Conservation (phyloP, 1,139 yeast genomes). For the Kurtzmaniella quercitrusa region DNA sequence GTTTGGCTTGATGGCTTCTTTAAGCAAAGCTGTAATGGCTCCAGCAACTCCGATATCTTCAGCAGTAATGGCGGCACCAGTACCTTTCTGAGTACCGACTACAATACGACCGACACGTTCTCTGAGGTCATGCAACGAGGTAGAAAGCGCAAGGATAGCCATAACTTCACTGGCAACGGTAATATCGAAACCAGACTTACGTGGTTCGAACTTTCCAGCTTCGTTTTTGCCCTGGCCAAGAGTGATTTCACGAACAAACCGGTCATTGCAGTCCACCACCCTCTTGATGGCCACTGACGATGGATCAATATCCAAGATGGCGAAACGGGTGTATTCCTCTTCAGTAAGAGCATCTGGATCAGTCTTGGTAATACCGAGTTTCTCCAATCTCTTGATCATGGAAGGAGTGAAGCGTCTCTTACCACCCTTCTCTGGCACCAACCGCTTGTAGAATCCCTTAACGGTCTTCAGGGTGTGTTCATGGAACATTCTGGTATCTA, state of each 20-base stretch:
- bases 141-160: constrained; percentile 76
- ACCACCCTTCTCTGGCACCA: constrained; percentile 64
- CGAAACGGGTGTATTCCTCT: constrained; percentile 61
- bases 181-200: constrained; percentile 74
- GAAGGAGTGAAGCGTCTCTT: constrained; percentile 60
- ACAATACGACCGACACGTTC: constrained; percentile 67
- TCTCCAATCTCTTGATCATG: constrained; percentile 59
- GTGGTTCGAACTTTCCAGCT: constrained; percentile 57
- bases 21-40: constrained; percentile 71
- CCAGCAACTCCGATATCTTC: constrained; percentile 82
- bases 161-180: constrained; percentile 79
- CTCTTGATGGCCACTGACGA: constrained; percentile 70
- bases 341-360: constrained; percentile 64
- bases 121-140: constrained; percentile 63
- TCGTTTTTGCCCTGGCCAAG: constrained; percentile 77
- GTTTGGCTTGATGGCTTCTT: constrained; percentile 80
- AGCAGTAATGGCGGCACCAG: constrained; percentile 66
- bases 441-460: constrained; percentile 60
- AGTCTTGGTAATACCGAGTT: constrained; percentile 60
- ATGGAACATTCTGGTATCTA: constrained; percentile 81
- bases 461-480: constrained; percentile 66
- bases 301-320: constrained; percentile 67
- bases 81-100: constrained; percentile 55
- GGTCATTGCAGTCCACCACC: constrained; percentile 78
- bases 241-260: constrained; percentile 71